Evolutionary conservation across 2,329 filamentous ascomycete species (phyloP).

Genomic region (Xylariomycetidae sp.): DNA sequence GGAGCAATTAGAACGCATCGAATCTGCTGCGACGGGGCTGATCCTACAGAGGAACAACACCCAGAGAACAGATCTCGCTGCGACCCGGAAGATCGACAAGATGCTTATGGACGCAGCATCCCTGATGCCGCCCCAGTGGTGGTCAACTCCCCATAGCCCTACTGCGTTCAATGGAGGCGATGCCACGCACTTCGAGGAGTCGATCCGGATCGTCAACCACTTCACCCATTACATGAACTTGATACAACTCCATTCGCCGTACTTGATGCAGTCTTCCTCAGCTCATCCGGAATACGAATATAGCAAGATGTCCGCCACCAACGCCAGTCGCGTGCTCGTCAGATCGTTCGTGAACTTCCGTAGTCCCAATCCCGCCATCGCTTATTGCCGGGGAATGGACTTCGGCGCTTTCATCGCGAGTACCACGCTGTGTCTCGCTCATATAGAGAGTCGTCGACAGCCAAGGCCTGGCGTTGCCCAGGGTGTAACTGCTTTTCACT

Average conservation of each 20-base stretch:
- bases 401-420: slow-evolving; percentile 35
- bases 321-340: slow-evolving; percentile 37
- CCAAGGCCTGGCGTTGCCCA: neutral
- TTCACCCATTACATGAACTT: slow-evolving; percentile 37
- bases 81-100: slow-evolving; percentile 30
- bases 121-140: slow-evolving; percentile 37
- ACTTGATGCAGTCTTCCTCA: slow-evolving; percentile 35
- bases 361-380: slow-evolving; percentile 18
- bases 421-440: slow-evolving; percentile 33
- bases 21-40: slow-evolving; percentile 28
- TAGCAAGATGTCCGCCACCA: slow-evolving; percentile 33
- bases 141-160: slow-evolving; percentile 26
- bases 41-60: slow-evolving; percentile 33
- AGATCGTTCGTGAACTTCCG: slow-evolving; percentile 33
- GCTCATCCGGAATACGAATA: slow-evolving; percentile 31
- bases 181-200: slow-evolving; percentile 22
- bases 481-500: slow-evolving; percentile 16
- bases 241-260: slow-evolving; percentile 39
- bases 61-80: slow-evolving; percentile 18
- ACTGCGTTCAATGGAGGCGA: too few species aligned
- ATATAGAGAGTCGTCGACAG: slow-evolving; percentile 29
- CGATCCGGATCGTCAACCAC: slow-evolving; percentile 33
- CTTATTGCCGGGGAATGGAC: slow-evolving; percentile 36
- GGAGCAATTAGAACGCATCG: slow-evolving; percentile 24
- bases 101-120: slow-evolving; percentile 30